These are phyloP conservation scores for Leccinum pseudoinsigne DNA, from an alignment of 1,284 basidiomycete genomes.

Conservation along the genomic window DNA sequence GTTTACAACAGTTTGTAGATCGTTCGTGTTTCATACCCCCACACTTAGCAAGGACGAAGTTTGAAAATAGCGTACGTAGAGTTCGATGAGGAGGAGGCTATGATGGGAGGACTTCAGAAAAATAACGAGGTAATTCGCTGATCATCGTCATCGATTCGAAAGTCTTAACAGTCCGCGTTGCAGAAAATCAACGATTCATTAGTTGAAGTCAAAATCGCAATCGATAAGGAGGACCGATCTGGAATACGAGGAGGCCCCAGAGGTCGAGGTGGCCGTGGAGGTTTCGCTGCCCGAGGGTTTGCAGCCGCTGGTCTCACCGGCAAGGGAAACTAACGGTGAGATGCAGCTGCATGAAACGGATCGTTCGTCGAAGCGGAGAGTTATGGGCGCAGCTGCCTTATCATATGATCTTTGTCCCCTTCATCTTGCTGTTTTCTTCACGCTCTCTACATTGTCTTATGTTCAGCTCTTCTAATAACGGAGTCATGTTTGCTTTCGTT, in stretches of 20 bases:
- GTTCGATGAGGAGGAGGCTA: constrained; percentile 81
- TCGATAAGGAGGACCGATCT: constrained; percentile 55
- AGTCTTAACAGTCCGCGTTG: constrained; percentile 8
- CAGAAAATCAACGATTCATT: constrained; percentile 67
- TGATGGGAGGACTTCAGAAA: constrained; percentile 75
- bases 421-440: constrained; percentile 15
- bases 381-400: constrained; percentile 19
- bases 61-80: constrained; percentile 79
- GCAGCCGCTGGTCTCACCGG: constrained; percentile 67
- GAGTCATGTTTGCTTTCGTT: constrained; percentile 26
- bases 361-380: constrained; percentile 20
- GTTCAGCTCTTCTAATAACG: constrained; percentile 19
- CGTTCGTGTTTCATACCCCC: constrained; percentile 67
- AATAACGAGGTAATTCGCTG: constrained; percentile 55
- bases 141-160: constrained; percentile 21
- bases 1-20: constrained; percentile 48
- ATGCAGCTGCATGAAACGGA: constrained; percentile 26
- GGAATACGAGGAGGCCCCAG: constrained; percentile 38
- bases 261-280: constrained; percentile 32
- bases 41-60: constrained; percentile 43
- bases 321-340: constrained; percentile 36
- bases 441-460: constrained; percentile 13
- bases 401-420: constrained; percentile 20
- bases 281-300: constrained; percentile 60
- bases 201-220: constrained; percentile 68